These are phyloP conservation scores for Marchantia polymorpha DNA, from an alignment of 225 moss, liverwort and hornwort genomes.

Conservation along the genomic window DNA sequence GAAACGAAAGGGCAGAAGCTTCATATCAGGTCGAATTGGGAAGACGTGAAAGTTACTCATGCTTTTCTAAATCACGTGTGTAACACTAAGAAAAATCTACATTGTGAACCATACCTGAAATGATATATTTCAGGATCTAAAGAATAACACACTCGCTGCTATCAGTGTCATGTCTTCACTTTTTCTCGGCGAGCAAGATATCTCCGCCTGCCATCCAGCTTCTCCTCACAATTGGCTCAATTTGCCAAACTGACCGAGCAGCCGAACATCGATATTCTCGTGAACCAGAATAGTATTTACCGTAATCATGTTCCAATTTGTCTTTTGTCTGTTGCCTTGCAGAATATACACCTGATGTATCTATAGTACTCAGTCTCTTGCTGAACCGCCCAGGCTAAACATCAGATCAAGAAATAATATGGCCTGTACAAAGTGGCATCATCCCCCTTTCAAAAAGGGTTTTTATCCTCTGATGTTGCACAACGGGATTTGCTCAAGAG, in stretches of 20 bases:
- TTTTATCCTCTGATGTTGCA: constrained; percentile 12
- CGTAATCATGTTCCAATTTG: background rate
- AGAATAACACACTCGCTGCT: constrained; percentile 15
- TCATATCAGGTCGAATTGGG: constrained; percentile 1
- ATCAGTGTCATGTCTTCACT: constrained; percentile 9
- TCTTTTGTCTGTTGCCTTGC: constrained; percentile 4
- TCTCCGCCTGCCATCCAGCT: constrained; percentile 8
- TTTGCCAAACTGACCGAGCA: constrained; percentile 7
- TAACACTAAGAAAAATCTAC: background rate
- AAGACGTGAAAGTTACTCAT: constrained; percentile 1
- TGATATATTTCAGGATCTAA: constrained; percentile 3
- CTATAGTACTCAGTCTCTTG: background rate
- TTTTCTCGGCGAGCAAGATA: constrained; percentile 1
- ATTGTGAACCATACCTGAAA: background rate
- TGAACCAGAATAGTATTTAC: constrained; percentile 8
- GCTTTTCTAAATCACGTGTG: background rate
- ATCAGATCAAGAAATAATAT: constrained; percentile 6
- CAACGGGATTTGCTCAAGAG: background rate
- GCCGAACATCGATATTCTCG: constrained; percentile 4
- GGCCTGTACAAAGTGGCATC: constrained; percentile 8
- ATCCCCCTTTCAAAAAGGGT: background rate
- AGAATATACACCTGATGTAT: constrained; percentile 6
- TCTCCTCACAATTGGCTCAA: constrained; percentile 17
- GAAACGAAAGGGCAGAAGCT: background rate
- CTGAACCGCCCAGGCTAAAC: background rate